Evolutionary conservation across 176 grass and related monocot species (phyloP).

Genomic region (Eremochloa ophiuroides): DNA sequence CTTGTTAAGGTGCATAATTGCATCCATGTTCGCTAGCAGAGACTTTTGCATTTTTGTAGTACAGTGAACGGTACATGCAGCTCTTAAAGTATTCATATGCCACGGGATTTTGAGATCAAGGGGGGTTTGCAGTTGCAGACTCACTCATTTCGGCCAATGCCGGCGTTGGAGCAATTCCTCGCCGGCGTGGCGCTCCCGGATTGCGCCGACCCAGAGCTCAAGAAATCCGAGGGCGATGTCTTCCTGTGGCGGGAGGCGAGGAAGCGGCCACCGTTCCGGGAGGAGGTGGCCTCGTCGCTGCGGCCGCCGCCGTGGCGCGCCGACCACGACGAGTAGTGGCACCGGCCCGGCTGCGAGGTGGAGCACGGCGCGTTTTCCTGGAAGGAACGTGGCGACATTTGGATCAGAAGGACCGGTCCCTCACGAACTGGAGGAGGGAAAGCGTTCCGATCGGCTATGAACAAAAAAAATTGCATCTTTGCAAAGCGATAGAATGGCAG

Average conservation of each 20-base stretch:
- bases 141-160: constrained; percentile 31
- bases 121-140: not conserved
- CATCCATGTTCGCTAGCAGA: not conserved
- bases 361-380: constrained; percentile 42
- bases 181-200: not conserved
- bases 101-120: not conserved
- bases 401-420: not conserved
- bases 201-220: constrained; percentile 7
- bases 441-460: not conserved
- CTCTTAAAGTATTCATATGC: not conserved
- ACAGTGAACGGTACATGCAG: not conserved
- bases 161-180: constrained; percentile 36
- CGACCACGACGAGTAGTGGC: not conserved
- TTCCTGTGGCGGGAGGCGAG: constrained; percentile 36
- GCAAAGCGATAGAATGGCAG: not conserved
- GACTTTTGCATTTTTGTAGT: not conserved
- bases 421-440: not conserved
- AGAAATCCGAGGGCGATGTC: constrained; percentile 42
- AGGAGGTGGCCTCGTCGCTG: constrained; percentile 48
- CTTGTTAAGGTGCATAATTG: not conserved
- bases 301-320: not conserved
- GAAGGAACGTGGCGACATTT: constrained; percentile 15
- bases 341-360: constrained; percentile 15
- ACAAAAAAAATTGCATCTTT: not conserved
- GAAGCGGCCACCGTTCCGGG: constrained; percentile 11